phyloP scores from a whole-genome alignment of 2,329 filamentous ascomycete species.

The Monosporascus cannonballus region DNA sequence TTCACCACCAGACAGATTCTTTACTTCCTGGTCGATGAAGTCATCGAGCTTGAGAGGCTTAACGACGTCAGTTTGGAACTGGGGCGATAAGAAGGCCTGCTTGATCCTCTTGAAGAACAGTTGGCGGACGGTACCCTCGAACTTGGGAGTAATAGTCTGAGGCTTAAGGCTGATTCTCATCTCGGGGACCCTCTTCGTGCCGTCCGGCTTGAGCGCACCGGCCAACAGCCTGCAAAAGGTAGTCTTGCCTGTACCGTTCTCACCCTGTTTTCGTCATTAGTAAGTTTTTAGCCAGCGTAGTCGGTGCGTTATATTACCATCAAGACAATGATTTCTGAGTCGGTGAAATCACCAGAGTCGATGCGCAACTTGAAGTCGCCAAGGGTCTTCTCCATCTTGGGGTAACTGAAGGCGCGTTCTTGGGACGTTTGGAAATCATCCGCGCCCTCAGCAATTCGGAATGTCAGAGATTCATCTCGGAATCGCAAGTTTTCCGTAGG shows the following conservation, averaged over 20 bases:
- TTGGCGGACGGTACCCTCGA: conserved; percentile 91
- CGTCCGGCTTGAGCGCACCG: conserved; percentile 87
- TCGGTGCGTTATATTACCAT: conserved; percentile 51
- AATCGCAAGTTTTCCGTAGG: conserved; percentile 98
- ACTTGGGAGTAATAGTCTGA: conserved; percentile 98
- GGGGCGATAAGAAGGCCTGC: conserved; percentile 88
- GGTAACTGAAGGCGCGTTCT: conserved; percentile 79
- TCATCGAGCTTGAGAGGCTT: conserved; percentile 99
- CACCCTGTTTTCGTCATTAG: conserved; percentile 43
- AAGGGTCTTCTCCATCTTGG: conserved; percentile 86
- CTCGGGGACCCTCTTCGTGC: conserved; percentile 68
- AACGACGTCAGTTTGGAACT: conserved; percentile 99
- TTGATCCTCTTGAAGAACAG: conserved; percentile 99
- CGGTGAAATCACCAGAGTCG: conserved; percentile 81
- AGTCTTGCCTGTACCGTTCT: conserved; percentile 98
- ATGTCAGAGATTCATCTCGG: conserved; percentile 93
- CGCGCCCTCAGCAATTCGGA: conserved; percentile 83
- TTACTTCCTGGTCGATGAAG: conserved; percentile 99
- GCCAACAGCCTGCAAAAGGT: conserved; percentile 97
- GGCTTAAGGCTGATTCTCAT: conserved; percentile 99
- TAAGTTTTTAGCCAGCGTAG: background rate
- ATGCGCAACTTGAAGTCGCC: conserved; percentile 81
- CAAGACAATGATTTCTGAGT: conserved; percentile 98
- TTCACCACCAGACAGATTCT: conserved; percentile 98
- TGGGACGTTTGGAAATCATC: conserved; percentile 87